Conservation (phyloP, 2,329 filamentous ascomycete genomes). For the Aspergillus piperis region DNA sequence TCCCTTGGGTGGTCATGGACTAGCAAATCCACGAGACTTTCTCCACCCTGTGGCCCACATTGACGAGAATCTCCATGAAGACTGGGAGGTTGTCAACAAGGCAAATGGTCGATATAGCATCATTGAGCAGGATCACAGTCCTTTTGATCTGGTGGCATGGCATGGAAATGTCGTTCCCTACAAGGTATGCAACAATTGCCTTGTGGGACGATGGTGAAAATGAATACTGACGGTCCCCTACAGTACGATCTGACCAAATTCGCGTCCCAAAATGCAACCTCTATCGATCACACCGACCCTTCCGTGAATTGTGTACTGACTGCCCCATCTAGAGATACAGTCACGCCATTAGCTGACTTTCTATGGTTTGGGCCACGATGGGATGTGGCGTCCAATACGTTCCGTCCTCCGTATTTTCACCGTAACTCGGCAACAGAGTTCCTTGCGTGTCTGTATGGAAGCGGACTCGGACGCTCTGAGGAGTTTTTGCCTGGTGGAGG, state of each 20-base stretch:
- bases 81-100: constrained; percentile 60
- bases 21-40: constrained; percentile 66
- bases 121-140: constrained; percentile 61
- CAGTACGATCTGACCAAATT: constrained; percentile 59
- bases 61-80: constrained; percentile 53
- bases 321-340: constrained; percentile 54
- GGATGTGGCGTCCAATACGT: constrained; percentile 69
- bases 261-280: constrained; percentile 58
- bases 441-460: constrained; percentile 33
- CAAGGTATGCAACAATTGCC: constrained; percentile 36
- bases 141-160: constrained; percentile 69
- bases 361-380: constrained; percentile 72
- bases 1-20: constrained; percentile 63
- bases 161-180: constrained; percentile 65
- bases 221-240: background rate
- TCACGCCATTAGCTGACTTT: constrained; percentile 65
- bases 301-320: constrained; percentile 64
- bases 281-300: constrained; percentile 67
- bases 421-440: constrained; percentile 68
- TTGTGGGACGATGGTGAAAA: background rate
- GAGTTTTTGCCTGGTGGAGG: constrained; percentile 32
- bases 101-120: constrained; percentile 59
- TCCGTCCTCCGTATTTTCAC: constrained; percentile 73
- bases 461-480: constrained; percentile 30
- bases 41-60: constrained; percentile 60